Percentiles rank a stretch among this genome's conserved stretches.
phyloP scores from a whole-genome alignment of 768 basidiomycete genomes.

The Mycena galopus region DNA sequence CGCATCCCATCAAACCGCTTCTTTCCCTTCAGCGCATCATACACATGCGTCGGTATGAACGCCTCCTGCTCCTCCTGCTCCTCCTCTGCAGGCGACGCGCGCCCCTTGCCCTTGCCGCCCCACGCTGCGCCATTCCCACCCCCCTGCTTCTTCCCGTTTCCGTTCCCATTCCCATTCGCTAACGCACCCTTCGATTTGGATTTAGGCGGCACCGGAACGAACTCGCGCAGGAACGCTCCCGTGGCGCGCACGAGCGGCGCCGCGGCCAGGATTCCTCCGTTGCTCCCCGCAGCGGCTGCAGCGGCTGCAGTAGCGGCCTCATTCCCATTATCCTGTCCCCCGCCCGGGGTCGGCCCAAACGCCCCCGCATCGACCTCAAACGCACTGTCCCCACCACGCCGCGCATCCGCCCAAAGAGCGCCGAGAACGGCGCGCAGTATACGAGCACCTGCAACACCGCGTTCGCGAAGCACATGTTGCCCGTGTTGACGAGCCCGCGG shows the following conservation, averaged over 20 bases:
- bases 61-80: conserved; percentile 69
- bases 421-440: conserved; percentile 90
- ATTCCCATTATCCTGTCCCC: neutral
- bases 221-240: conserved; percentile 84
- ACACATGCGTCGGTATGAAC: conserved; percentile 88
- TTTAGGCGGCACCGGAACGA: conserved; percentile 53
- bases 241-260: conserved; percentile 77
- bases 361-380: neutral
- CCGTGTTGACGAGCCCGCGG: conserved; percentile 91
- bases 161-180: conserved; percentile 16
- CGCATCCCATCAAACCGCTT: conserved; percentile 94
- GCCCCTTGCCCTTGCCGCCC: conserved; percentile 53
- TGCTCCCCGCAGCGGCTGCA: conserved; percentile 46
- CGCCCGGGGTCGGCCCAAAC: neutral
- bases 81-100: conserved; percentile 54
- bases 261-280: conserved; percentile 21
- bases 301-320: conserved; percentile 38
- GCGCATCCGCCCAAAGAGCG: conserved; percentile 65
- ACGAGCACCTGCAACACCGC: conserved; percentile 92
- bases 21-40: conserved; percentile 94
- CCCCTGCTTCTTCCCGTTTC: conserved; percentile 39
- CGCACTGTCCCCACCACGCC: conserved; percentile 39
- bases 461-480: conserved; percentile 99
- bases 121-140: neutral
- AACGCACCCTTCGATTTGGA: no score